Evolutionary conservation across 495 filamentous ascomycete species (phyloP).

Genomic region (Apodospora peruviana): DNA sequence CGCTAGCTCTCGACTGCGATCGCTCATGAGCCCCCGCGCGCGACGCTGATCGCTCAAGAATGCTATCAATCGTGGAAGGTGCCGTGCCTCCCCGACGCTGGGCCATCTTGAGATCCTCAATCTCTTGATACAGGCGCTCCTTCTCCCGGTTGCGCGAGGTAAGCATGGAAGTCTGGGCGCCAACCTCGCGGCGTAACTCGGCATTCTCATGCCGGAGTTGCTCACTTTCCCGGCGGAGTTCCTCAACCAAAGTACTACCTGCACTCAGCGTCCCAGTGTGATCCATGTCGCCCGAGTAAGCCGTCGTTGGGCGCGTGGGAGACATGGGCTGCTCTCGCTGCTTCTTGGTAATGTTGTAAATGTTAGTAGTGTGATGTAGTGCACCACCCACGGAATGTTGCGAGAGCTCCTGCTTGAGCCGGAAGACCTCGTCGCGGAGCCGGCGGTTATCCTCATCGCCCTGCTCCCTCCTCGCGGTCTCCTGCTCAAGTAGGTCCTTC

Average conservation of each 20-base stretch:
- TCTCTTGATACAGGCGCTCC: constrained; percentile 91
- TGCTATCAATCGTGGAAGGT: constrained; percentile 74
- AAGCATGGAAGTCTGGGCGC: constrained; percentile 95
- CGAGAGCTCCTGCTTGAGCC: constrained; percentile 59
- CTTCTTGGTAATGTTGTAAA: constrained; percentile 58
- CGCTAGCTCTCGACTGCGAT: constrained; percentile 67
- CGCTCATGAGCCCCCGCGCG: constrained; percentile 62
- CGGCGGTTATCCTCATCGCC: constrained; percentile 80
- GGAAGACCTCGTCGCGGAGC: constrained; percentile 78
- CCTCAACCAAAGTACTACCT: constrained; percentile 62
- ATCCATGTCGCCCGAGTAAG: constrained; percentile 50
- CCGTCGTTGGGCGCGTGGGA: constrained; percentile 58
- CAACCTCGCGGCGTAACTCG: constrained; percentile 83
- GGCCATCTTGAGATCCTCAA: constrained; percentile 88
- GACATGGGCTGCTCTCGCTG: constrained; percentile 52
- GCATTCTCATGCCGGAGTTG: constrained; percentile 88
- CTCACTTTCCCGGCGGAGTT: constrained; percentile 57
- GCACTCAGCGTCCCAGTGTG: constrained; percentile 52
- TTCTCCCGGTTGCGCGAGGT: constrained; percentile 93
- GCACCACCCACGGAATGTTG: constrained; percentile 24
- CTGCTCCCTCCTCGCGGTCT: constrained; percentile 84
- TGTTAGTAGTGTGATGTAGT: constrained; percentile 51
- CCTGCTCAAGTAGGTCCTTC: constrained; percentile 92
- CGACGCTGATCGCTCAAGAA: constrained; percentile 88
- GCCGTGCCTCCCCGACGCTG: constrained; percentile 59